Base-by-base conservation (phyloP, 2,329 filamentous ascomycete genomes). In the Madurella fahalii region DNA sequence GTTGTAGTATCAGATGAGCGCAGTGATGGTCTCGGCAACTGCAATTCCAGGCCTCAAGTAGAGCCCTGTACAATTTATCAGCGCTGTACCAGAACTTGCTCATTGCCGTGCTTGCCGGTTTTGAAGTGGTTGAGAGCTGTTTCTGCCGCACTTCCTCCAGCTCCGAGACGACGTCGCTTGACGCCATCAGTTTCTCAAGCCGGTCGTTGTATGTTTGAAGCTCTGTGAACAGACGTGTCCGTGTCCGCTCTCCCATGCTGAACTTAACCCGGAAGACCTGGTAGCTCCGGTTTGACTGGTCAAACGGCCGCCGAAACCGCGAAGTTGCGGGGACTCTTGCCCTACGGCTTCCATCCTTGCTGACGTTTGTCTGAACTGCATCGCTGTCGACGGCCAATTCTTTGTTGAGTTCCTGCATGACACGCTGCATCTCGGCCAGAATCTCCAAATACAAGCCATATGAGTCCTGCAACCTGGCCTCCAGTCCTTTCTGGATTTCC, bases 1-100 rank as follows among this genome's bases (percentile, higher is more conserved):
- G 20, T 9, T 68, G 64, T 15, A 69, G 61, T 1, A 67, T 54
- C 4, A 68, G 45, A 4, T 58, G 61, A 9, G 62, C 59, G 1
- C 17, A 46, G 42, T 68, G 64, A 4, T 65, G 53, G 4, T 57
- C 40, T 17, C 52, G 53, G 30, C 64, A 67, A 8, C 37, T 37
- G 37, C 65, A 67, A 3, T 54, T 57, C 64, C 65, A 68, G 4
- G 60, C 53, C 25, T 52, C 44, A 9, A 58, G 18, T 2, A 67
- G 55, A 0, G 60, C 61, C 13, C 59, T 58, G 40, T 63, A 67
- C 9, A 68, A 34, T 9, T 18, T 54, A 9, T 57, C 54, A 1
- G 66, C 65, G 2, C 61, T 52, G 8, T 50, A 47, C 65, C 65
- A 69, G 31, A 68, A 66, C 11, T 50, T 55, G 46, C 65, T 65